Conservation (phyloP, 2,329 filamentous ascomycete species). For the Xylariaceae sp. region DNA sequence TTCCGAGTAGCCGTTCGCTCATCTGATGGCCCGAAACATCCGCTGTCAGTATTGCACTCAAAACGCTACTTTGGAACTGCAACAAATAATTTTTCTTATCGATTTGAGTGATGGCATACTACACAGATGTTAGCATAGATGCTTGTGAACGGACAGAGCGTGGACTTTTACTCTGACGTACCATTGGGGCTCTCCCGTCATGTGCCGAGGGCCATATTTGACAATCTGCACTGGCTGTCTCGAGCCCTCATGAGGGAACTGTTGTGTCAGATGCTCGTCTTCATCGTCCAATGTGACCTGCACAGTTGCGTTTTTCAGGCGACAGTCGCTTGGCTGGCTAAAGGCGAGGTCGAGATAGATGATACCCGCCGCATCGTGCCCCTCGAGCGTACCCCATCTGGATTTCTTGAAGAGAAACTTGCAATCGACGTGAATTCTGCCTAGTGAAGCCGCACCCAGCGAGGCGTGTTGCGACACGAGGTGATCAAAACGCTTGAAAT, state of each 20-base stretch:
- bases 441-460: slow-evolving; percentile 18
- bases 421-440: slow-evolving; percentile 25
- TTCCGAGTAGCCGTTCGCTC: slow-evolving; percentile 10
- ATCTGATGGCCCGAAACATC: background rate
- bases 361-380: slow-evolving; percentile 22
- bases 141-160: too few species aligned
- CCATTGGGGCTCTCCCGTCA: slow-evolving; percentile 18
- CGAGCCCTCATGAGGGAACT: slow-evolving; percentile 4
- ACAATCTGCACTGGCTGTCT: slow-evolving; percentile 23
- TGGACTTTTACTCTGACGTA: too few species aligned
- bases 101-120: too few species aligned
- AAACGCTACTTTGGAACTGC: too few species aligned
- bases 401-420: slow-evolving; percentile 28
- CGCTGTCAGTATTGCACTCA: too few species aligned
- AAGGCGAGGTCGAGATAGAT: slow-evolving; percentile 28
- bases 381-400: slow-evolving; percentile 25
- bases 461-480: slow-evolving; percentile 16
- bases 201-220: slow-evolving; percentile 21
- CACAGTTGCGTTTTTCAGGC: slow-evolving; percentile 22
- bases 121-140: too few species aligned
- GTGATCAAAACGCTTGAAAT: slow-evolving; percentile 24
- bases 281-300: slow-evolving; percentile 26
- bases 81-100: too few species aligned
- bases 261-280: slow-evolving; percentile 15
- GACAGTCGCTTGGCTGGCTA: slow-evolving; percentile 21